Conservation (phyloP, 768 basidiomycete species). For the Suillus occidentalis region DNA sequence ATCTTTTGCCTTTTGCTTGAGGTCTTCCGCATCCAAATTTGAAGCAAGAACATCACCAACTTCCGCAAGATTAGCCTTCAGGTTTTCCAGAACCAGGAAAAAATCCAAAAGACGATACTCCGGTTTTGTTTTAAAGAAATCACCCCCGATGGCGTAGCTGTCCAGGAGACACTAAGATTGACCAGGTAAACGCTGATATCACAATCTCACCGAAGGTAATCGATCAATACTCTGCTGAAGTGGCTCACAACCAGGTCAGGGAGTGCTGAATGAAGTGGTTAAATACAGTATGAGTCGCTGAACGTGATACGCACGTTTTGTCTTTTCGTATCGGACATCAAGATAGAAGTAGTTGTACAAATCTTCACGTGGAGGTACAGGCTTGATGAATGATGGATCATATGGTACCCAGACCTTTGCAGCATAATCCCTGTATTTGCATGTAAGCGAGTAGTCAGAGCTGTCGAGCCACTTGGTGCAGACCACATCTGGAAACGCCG, state of each 20-base stretch:
- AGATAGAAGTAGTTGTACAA: constrained; percentile 21
- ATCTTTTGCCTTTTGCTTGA: constrained; percentile 5
- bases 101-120: neutral
- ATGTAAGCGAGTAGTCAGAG: neutral
- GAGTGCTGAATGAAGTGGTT: neutral
- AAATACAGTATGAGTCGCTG: neutral
- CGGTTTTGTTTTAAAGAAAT: constrained; percentile 11
- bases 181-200: neutral
- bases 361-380: constrained; percentile 15
- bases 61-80: constrained; percentile 5
- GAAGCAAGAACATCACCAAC: neutral
- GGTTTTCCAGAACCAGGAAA: neutral
- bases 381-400: constrained; percentile 9
- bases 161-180: neutral
- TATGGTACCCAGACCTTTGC: neutral
- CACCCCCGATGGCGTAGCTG: constrained; percentile 11
- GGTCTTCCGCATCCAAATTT: neutral
- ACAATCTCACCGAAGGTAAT: constrained; percentile 17
- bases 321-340: neutral
- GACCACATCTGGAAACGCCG: neutral
- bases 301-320: neutral
- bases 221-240: constrained; percentile 18
- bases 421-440: neutral
- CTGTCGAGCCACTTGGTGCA: neutral
- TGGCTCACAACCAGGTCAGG: constrained; percentile 13